A percentile compares a stretch with the other conserved stretches of the same genome.
phyloP scores from a whole-genome alignment of 371 early-diverging fungal species.

The Mortierella sp. region DNA sequence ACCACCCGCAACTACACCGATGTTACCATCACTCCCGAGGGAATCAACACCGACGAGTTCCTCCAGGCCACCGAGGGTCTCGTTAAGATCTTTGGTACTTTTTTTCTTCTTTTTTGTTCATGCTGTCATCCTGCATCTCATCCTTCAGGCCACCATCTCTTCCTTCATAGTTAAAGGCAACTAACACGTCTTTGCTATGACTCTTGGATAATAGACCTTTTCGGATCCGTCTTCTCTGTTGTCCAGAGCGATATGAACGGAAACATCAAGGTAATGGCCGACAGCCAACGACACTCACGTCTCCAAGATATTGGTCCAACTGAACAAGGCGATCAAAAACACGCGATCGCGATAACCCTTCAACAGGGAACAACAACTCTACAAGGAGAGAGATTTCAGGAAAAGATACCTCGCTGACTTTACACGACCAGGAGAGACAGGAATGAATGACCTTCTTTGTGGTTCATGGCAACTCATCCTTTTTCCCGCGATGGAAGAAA shows the following conservation, averaged over 20 bases:
- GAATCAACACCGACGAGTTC: conserved; percentile 86
- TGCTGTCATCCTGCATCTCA: background rate
- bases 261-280: conserved; percentile 80
- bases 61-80: conserved; percentile 91
- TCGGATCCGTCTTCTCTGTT: conserved; percentile 82
- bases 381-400: background rate
- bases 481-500: background rate
- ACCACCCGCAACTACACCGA: conserved; percentile 77
- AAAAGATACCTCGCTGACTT: no score
- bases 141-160: background rate
- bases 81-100: conserved; percentile 85
- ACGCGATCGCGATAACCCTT: background rate
- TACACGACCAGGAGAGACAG: background rate
- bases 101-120: background rate
- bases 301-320: background rate
- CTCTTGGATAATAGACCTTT: conserved; percentile 63
- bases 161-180: background rate
- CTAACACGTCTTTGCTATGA: background rate
- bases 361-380: background rate
- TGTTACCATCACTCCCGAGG: conserved; percentile 73
- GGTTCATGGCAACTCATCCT: background rate
- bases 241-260: conserved; percentile 93
- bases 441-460: background rate
- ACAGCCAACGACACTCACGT: background rate
- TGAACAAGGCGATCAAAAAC: background rate